phyloP scores from a whole-genome alignment of 345 rosid species.

The Turritis glabra region DNA sequence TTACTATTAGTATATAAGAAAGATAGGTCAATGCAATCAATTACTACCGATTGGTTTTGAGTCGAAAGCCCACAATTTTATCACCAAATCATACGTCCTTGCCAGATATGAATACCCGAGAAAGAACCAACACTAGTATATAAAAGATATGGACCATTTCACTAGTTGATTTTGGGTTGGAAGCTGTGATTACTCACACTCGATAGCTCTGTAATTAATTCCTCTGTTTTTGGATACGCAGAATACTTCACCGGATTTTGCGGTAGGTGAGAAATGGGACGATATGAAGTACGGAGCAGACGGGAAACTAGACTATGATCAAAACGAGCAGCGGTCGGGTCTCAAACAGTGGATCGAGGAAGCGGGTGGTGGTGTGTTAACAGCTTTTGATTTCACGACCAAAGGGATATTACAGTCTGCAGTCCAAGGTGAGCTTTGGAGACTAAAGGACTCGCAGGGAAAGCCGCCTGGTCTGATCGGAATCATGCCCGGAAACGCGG shows the following conservation, averaged over 20 bases:
- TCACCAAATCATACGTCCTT: too few species aligned
- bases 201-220: background rate
- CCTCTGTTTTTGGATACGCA: conserved; percentile 28
- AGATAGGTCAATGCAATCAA: too few species aligned
- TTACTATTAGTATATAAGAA: too few species aligned
- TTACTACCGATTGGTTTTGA: too few species aligned
- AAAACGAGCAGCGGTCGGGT: conserved; percentile 59
- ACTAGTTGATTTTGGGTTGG: background rate
- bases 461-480: conserved; percentile 85
- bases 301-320: conserved; percentile 53
- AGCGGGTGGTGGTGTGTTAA: conserved; percentile 61
- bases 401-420: conserved; percentile 82
- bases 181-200: background rate
- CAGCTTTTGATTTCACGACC: conserved; percentile 87
- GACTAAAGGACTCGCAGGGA: conserved; percentile 67
- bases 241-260: conserved; percentile 60
- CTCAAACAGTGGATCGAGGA: conserved; percentile 62
- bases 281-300: conserved; percentile 52
- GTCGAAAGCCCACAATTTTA: too few species aligned
- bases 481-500: conserved; percentile 64
- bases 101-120: too few species aligned
- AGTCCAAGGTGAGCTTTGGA: conserved; percentile 74
- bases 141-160: background rate
- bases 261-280: conserved; percentile 86
- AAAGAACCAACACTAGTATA: background rate